phyloP scores from a whole-genome alignment of 176 grass and related monocot species.

The Olyra latifolia region DNA sequence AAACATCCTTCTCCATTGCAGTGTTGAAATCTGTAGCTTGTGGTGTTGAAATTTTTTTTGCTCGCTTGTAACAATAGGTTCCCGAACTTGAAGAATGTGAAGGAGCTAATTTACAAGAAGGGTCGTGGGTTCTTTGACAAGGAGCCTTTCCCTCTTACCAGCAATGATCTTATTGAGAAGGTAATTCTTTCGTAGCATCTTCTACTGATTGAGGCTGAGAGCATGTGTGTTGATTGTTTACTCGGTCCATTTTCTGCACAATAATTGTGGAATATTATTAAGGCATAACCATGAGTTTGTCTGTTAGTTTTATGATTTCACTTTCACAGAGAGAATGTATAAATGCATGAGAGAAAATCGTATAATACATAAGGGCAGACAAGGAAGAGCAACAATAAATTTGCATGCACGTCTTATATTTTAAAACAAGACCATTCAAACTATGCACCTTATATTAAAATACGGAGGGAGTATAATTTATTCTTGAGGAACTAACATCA shows the following conservation, averaged over 20 bases:
- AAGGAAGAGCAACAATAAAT: too few relatives aligned
- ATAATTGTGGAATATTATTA: not conserved
- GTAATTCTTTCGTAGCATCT: constrained; percentile 33
- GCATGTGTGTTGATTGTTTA: not conserved
- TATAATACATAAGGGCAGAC: too few relatives aligned
- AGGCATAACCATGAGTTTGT: not conserved
- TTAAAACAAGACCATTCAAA: too few relatives aligned
- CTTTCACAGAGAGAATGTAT: not conserved
- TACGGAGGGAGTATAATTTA: too few relatives aligned
- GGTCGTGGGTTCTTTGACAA: constrained; percentile 63
- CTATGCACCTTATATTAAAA: too few relatives aligned
- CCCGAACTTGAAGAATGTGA: constrained; percentile 84
- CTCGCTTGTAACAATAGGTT: constrained; percentile 39
- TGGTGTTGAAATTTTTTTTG: not conserved
- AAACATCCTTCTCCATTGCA: not conserved
- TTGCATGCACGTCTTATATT: too few relatives aligned
- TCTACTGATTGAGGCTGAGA: not conserved
- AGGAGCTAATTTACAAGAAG: constrained; percentile 91
- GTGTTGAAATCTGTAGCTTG: not conserved
- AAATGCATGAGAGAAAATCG: too few relatives aligned
- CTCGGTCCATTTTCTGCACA: not conserved
- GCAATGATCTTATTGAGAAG: constrained; percentile 91
- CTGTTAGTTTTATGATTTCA: not conserved
- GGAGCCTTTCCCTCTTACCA: constrained; percentile 80
- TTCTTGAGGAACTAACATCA: not conserved